Conservation (phyloP, 2,329 filamentous ascomycete genomes). For the Colletotrichum spinosum region DNA sequence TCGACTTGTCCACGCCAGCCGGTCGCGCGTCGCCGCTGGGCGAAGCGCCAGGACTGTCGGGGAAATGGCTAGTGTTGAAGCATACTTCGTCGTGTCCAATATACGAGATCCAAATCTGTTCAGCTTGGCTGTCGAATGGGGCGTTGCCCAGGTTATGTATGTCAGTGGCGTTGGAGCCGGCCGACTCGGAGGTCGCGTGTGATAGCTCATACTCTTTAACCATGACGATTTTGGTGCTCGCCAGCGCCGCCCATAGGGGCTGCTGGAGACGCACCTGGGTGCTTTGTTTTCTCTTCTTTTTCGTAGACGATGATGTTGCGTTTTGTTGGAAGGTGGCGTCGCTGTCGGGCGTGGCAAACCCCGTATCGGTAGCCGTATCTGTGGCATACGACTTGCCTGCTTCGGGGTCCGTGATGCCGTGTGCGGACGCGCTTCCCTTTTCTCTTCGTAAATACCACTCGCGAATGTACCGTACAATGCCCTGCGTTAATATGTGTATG, state of each 20-base stretch:
- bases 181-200: conserved; percentile 78
- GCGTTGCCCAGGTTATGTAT: conserved; percentile 82
- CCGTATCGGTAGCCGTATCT: conserved; percentile 54
- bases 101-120: conserved; percentile 85
- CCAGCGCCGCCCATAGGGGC: conserved; percentile 92
- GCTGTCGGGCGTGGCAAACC: conserved; percentile 65
- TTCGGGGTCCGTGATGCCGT: conserved; percentile 70
- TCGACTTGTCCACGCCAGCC: conserved; percentile 72
- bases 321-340: conserved; percentile 65
- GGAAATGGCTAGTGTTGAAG: conserved; percentile 78
- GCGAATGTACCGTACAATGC: conserved; percentile 76
- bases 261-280: conserved; percentile 91
- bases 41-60: conserved; percentile 49
- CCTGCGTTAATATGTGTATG: conserved; percentile 81
- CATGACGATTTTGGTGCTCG: conserved; percentile 96
- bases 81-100: conserved; percentile 82
- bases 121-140: conserved; percentile 76
- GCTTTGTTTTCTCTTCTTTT: conserved; percentile 91
- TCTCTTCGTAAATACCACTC: conserved; percentile 75
- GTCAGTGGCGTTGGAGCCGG: conserved; percentile 79
- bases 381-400: conserved; percentile 60
- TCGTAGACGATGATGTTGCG: conserved; percentile 70
- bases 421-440: conserved; percentile 62
- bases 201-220: conserved; percentile 91
- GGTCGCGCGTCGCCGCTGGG: conserved; percentile 48